Conservation (phyloP, 2,329 filamentous ascomycete genomes). For the Fusarium foetens region DNA sequence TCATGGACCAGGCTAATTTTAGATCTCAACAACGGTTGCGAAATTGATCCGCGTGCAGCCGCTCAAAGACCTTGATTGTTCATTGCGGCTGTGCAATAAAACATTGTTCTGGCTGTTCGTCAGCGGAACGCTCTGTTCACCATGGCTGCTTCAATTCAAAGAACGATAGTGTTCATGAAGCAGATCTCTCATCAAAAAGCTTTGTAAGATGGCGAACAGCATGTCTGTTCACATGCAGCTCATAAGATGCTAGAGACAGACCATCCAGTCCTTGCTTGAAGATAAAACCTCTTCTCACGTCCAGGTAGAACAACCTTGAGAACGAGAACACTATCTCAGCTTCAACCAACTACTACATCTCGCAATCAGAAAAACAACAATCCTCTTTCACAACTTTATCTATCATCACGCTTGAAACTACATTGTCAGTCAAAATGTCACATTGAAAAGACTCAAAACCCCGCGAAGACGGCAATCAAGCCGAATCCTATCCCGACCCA, state of each 20-base stretch:
- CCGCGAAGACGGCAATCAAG: background rate
- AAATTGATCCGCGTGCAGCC: too few relatives aligned
- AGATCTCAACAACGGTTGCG: too few relatives aligned
- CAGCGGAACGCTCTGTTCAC: too few relatives aligned
- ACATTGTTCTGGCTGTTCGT: too few relatives aligned
- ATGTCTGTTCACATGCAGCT: background rate
- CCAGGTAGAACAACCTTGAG: too few relatives aligned
- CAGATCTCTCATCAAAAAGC: background rate
- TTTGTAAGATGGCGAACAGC: background rate
- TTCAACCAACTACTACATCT: background rate
- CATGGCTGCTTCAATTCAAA: rapidly evolving
- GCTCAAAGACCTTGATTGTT: background rate
- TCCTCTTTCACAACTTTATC: background rate
- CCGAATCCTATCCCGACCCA: background rate
- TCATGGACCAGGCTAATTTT: too few relatives aligned
- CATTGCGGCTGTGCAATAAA: too few relatives aligned
- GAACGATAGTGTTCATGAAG: rapidly evolving
- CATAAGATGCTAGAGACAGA: too few relatives aligned
- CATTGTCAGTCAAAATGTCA: background rate
- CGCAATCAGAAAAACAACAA: rapidly evolving
- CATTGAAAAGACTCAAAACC: background rate
- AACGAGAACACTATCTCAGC: background rate
- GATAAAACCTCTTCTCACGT: background rate
- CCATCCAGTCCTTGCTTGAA: background rate
- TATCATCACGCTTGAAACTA: background rate